phyloP scores from a whole-genome alignment of 73 alveolate species.

The Tetrahymena malaccensis region DNA sequence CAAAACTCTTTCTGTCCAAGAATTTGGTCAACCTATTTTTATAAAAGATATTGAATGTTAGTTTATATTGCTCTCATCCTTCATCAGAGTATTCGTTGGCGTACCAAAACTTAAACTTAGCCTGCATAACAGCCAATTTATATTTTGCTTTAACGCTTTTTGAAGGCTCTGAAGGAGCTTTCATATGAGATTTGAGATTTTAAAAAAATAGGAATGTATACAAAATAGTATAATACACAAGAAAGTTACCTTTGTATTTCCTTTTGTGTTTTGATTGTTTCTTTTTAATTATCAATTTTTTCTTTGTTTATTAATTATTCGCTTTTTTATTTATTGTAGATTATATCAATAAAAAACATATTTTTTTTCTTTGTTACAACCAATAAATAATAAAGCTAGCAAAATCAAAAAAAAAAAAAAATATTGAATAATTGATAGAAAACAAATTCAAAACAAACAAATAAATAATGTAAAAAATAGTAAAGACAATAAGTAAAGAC shows the following conservation, averaged over 20 bases:
- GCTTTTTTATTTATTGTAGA: neutral
- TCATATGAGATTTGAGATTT: neutral
- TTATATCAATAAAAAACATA: neutral
- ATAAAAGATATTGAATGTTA: neutral
- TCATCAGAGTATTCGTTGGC: neutral
- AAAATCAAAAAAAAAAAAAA: neutral
- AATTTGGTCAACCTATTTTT: neutral
- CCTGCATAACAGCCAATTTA: neutral
- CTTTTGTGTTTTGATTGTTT: neutral
- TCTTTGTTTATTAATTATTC: neutral
- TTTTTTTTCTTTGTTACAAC: neutral
- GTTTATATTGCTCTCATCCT: neutral
- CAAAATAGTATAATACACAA: neutral
- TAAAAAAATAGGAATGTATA: neutral
- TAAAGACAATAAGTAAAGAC: neutral
- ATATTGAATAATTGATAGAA: neutral
- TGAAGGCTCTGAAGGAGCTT: neutral
- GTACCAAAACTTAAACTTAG: neutral
- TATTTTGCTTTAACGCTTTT: neutral
- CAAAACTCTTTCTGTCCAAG: neutral
- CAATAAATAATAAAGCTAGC: neutral
- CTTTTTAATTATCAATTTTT: neutral
- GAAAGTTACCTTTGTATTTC: neutral
- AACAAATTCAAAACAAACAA: neutral
- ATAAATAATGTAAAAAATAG: neutral